Percentiles rank a stretch among this genome's conserved stretches.
These are phyloP conservation scores for Metarhizium rileyi DNA, from an alignment of 2,329 filamentous ascomycete species.

Conservation along the genomic window DNA sequence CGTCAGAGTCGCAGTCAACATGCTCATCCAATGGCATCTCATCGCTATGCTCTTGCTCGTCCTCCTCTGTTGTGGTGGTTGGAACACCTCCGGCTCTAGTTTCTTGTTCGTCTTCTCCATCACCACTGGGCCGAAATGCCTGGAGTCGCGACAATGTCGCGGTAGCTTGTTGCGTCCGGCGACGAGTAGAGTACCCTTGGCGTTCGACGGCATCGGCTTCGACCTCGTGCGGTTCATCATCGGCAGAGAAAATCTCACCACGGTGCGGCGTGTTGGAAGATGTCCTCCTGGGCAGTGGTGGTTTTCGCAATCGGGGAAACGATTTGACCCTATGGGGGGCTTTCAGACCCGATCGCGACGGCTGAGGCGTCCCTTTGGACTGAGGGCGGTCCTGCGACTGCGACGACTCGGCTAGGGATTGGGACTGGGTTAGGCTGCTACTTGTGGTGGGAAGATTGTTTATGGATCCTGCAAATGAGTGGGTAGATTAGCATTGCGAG, in stretches of 20 bases:
- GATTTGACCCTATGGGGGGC: slow-evolving; percentile 38
- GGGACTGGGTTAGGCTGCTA: slow-evolving; percentile 20
- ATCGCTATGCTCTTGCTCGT: slow-evolving; percentile 21
- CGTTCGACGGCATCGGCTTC: slow-evolving; percentile 48
- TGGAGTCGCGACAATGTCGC: slow-evolving; percentile 32
- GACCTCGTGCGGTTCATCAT: slow-evolving; percentile 77
- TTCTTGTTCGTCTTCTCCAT: slow-evolving; percentile 15
- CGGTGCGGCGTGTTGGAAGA: slow-evolving; percentile 73
- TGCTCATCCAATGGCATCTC: slow-evolving; percentile 36
- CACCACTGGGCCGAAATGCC: slow-evolving; percentile 19
- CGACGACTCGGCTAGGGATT: slow-evolving; percentile 28
- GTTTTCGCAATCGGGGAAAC: slow-evolving; percentile 53
- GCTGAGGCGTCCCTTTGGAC: slow-evolving; percentile 20
- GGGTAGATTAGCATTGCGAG: neutral
- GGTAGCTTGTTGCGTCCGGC: slow-evolving; percentile 20
- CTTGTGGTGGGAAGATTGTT: slow-evolving; percentile 11
- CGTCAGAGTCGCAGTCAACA: slow-evolving; percentile 55
- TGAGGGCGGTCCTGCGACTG: slow-evolving; percentile 26
- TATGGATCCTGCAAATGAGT: slow-evolving; percentile 10
- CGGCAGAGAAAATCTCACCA: slow-evolving; percentile 80
- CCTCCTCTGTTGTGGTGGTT: slow-evolving; percentile 11
- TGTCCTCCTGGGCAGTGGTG: slow-evolving; percentile 59
- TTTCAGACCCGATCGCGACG: slow-evolving; percentile 30
- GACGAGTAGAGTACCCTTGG: slow-evolving; percentile 22
- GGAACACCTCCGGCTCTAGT: slow-evolving; percentile 6